Evolutionary conservation across 1,284 basidiomycete species (phyloP).

Genomic region (Thecaphora thlaspeos): DNA sequence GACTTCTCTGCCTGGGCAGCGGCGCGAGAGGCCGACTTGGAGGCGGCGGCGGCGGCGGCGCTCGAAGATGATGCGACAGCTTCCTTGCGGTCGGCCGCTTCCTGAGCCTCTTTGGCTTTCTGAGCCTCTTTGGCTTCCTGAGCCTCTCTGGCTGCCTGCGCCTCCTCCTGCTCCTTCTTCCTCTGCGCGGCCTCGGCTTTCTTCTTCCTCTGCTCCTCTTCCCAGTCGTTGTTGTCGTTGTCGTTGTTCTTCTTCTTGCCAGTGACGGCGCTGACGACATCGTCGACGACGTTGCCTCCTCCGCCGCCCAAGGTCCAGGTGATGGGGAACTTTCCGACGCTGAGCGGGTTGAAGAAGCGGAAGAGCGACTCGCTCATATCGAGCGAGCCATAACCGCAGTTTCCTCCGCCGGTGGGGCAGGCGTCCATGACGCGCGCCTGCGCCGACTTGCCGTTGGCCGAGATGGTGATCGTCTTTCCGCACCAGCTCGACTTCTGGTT

Average conservation of each 20-base stretch:
- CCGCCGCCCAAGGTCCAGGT: constrained; percentile 44
- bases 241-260: constrained; percentile 7
- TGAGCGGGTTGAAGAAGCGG: constrained; percentile 30
- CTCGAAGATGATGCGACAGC: constrained; percentile 15
- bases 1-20: constrained; percentile 11
- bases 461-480: constrained; percentile 45
- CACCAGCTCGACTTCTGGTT: constrained; percentile 38
- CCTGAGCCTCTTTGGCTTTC: constrained; percentile 5
- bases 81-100: constrained; percentile 2
- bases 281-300: constrained; percentile 5
- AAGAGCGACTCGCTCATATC: constrained; percentile 52
- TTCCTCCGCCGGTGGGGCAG: constrained; percentile 44
- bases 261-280: not conserved
- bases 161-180: constrained; percentile 2
- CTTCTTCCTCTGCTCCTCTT: constrained; percentile 1
- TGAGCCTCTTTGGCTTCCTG: constrained; percentile 3
- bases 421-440: constrained; percentile 43
- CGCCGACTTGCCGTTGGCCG: constrained; percentile 35
- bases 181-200: constrained; percentile 1
- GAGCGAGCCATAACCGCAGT: constrained; percentile 45
- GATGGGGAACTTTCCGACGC: constrained; percentile 44
- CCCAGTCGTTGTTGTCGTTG: constrained; percentile 12
- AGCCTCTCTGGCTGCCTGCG: not conserved
- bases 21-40: not conserved
- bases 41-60: constrained; percentile 12